Conservation (phyloP, 805 yeast species). For the Isabelozyma heimii region DNA sequence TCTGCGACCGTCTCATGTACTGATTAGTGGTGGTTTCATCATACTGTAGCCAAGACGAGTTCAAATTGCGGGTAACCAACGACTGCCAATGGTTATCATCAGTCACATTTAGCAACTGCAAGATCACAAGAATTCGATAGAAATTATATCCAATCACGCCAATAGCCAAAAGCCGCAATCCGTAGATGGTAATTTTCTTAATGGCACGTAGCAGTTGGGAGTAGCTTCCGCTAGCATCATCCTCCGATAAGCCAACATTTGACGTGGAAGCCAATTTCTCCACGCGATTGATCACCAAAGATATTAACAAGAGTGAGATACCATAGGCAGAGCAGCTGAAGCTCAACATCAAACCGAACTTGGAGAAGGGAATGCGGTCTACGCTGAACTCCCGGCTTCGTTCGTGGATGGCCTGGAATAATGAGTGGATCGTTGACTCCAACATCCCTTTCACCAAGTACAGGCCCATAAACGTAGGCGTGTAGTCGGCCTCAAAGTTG, state of each 20-base stretch:
- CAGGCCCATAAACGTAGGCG: neutral
- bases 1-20: too few species aligned
- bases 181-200: constrained; percentile 15
- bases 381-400: neutral
- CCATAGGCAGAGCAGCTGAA: constrained; percentile 40
- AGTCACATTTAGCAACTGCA: constrained; percentile 16
- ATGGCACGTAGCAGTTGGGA: constrained; percentile 13
- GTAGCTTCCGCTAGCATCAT: neutral
- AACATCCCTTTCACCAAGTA: neutral
- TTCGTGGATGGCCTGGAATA: neutral
- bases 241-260: constrained; percentile 3
- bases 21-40: neutral
- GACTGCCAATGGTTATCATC: neutral
- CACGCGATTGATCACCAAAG: constrained; percentile 36
- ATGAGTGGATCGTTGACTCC: neutral
- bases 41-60: neutral
- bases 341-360: constrained; percentile 11
- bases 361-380: neutral
- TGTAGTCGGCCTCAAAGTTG: neutral
- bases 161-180: constrained; percentile 28
- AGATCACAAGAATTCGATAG: constrained; percentile 27
- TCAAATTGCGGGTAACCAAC: neutral
- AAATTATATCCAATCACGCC: constrained; percentile 20
- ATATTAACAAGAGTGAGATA: constrained; percentile 34
- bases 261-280: constrained; percentile 37